These are phyloP conservation scores for Phanerochaete carnosa DNA, from an alignment of 768 basidiomycete genomes.

Conservation along the genomic window DNA sequence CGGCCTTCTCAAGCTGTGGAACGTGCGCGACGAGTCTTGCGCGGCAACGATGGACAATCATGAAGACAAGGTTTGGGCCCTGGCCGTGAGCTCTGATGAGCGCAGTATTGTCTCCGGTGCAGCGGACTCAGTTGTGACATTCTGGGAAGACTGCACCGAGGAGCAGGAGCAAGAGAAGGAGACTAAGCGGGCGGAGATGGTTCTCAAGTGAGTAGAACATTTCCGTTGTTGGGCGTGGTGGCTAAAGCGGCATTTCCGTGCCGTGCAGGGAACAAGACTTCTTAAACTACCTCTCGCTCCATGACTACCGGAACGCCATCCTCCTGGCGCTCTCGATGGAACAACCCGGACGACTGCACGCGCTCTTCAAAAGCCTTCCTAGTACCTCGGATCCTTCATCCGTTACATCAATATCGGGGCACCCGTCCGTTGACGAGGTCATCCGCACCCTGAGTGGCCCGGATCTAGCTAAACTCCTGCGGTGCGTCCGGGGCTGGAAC, in stretches of 20 bases:
- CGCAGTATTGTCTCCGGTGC: constrained; percentile 87
- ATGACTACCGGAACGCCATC: constrained; percentile 90
- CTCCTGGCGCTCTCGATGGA: constrained; percentile 89
- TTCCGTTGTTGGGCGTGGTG: not conserved
- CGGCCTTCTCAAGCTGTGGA: constrained; percentile 96
- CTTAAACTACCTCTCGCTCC: constrained; percentile 79
- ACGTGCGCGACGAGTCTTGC: constrained; percentile 84
- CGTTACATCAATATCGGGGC: constrained; percentile 55
- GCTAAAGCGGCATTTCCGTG: not conserved
- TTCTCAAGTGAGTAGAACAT: constrained; percentile 67
- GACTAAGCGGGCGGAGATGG: constrained; percentile 63
- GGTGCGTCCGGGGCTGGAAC: constrained; percentile 91
- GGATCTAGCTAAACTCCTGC: constrained; percentile 79
- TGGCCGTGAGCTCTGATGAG: constrained; percentile 80
- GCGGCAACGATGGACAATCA: constrained; percentile 91
- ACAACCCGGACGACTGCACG: constrained; percentile 84
- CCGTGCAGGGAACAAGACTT: constrained; percentile 87
- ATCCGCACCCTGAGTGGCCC: constrained; percentile 64
- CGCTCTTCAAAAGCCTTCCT: constrained; percentile 69
- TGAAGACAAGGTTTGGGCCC: constrained; percentile 99
- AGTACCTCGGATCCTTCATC: constrained; percentile 1
- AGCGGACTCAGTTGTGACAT: constrained; percentile 92
- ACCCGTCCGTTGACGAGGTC: constrained; percentile 74
- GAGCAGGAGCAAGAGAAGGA: constrained; percentile 76
- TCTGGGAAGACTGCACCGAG: constrained; percentile 95